Evolutionary conservation across 768 basidiomycete genomes (phyloP), one percentile per base, ranked within the genome.

Genomic region (Cystofilobasidium bisporidii): DNA sequence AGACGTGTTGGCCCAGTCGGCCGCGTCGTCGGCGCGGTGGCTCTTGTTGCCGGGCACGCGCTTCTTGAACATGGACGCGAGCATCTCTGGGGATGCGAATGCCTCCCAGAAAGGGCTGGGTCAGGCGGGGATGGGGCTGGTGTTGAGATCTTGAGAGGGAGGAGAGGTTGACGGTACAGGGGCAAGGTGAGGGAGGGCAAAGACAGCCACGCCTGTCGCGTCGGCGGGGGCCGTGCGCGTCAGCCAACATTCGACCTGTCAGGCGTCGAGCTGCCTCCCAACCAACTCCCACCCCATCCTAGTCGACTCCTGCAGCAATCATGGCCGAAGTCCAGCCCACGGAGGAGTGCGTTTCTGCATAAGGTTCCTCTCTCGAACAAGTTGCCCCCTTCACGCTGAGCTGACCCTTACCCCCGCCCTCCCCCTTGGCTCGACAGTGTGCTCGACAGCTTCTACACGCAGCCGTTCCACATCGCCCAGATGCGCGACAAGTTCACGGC

Each of bases 401-500:
- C n/a, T 47, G 45, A 18, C 45, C 45, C 45, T 20, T 18, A 18
- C 20, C 6, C n/a, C 45, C 15, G 45, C 45, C 45, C 45, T 56
- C 53, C 30, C 4, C 33, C 33, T 11, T 38, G n/a, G 18, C n/a
- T n/a, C 22, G 32, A 4, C 40, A 58, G 28, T 56, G 60, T 63
- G 5, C n/a, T 58, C 50, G 56, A 50, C 15, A 20, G 15, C 8
- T 67, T 69, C 33, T 57, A 61, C 18, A 11, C 56, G n/a, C 33
- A 57, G 6, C 40, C 33, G 10, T 69, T 69, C 43, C 57, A 59
- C 40, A 65, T 69, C 57, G 63, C 57, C 12, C 26, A 18, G 18
- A 69, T 69, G 68, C 63, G 60, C 62, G 63, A 69, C 17, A 45
- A 64, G 63, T 69, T 69, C 18, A 45, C 32, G 9, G 38, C 55